Evolutionary conservation across 139 green algal species (phyloP).

Genomic region (Mychonastes homosphaera): DNA sequence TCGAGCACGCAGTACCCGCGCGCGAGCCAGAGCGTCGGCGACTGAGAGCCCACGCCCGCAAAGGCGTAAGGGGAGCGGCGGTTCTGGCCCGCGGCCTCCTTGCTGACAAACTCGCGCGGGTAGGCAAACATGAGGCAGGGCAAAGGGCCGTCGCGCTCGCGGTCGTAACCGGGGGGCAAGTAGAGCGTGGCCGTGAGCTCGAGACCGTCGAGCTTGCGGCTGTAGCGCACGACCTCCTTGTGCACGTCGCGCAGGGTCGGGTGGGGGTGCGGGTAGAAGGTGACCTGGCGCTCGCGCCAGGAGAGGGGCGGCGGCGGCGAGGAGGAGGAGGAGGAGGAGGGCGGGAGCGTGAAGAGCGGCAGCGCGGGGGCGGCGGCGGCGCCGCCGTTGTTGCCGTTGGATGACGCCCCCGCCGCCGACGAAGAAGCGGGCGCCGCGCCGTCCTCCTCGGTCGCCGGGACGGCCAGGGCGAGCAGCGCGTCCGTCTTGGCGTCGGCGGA

Average conservation of each 20-base stretch:
- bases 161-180: constrained; percentile 76
- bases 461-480: too few relatives aligned
- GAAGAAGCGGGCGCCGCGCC: too few relatives aligned
- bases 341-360: too few relatives aligned
- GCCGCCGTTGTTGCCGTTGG: too few relatives aligned
- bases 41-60: constrained; percentile 62
- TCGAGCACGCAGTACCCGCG: constrained; percentile 87
- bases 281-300: constrained; percentile 59
- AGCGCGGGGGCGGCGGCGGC: too few relatives aligned
- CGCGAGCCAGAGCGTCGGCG: constrained; percentile 81
- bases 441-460: too few relatives aligned
- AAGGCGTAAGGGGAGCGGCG: constrained; percentile 77
- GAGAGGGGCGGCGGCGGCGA: too few relatives aligned
- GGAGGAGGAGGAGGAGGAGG: too few relatives aligned
- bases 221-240: constrained; percentile 81
- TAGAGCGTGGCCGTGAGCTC: constrained; percentile 92
- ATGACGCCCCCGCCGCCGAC: too few relatives aligned
- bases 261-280: constrained; percentile 92
- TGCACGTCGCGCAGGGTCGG: constrained; percentile 67
- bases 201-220: constrained; percentile 79
- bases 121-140: constrained; percentile 93
- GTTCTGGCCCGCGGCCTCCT: constrained; percentile 90
- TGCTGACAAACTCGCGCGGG: constrained; percentile 80
- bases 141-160: constrained; percentile 64
- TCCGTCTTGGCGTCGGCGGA: too few relatives aligned